Evolutionary conservation across 1,139 yeast species (phyloP), one percentile per base, ranked within the genome.

Genomic region (Geotrichum carabidarum): DNA sequence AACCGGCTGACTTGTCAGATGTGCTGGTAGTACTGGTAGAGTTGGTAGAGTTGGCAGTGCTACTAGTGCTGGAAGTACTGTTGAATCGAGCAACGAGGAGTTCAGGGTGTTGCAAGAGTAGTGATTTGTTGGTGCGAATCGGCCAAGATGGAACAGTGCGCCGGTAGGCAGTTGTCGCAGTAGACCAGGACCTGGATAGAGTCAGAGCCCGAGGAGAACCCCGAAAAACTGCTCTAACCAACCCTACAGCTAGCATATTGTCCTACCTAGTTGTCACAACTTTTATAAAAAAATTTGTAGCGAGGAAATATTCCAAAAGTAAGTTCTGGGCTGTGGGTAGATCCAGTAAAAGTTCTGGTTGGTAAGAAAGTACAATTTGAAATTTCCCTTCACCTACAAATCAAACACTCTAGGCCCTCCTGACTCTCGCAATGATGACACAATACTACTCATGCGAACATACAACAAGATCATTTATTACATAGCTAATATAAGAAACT

Each of bases 181-280:
- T 15, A 9, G 49, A 35, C 41, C 41, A 45, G 6, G 36, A 6
- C 22, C 42, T 45, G 14, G 49, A 9, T n/a, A 36, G 27, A 7
- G 41, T 8, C n/a, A 27, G 9, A 15, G 31, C 41, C 17, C 49
- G 49, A 45, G 49, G 49, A 15, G 41, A 35, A 15, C 12, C 49
- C 12, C 49, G 49, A 35, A 35, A n/a, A 7, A 36, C 17, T 7
- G 49, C 27, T 17, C 49, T 18, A 36, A 41, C 41, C 22, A 45
- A 18, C 49, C 49, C 49, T 11, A 45, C 32, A 35, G 32, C 41
- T n/a, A 45, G 42, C 49, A 45, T 45, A 12, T 8, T 43, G n/a
- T 7, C 9, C 11, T 7, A 9, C 14, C 44, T 9, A 22, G 27
- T 22, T 22, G 27, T 22, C 27, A 22, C 27, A 22, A 22, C 27